A percentile compares a stretch with the other conserved stretches of the same genome.
These are phyloP conservation scores for Tolypocladium guangdongense DNA, from an alignment of 2,329 filamentous ascomycete genomes.

Conservation along the genomic window DNA sequence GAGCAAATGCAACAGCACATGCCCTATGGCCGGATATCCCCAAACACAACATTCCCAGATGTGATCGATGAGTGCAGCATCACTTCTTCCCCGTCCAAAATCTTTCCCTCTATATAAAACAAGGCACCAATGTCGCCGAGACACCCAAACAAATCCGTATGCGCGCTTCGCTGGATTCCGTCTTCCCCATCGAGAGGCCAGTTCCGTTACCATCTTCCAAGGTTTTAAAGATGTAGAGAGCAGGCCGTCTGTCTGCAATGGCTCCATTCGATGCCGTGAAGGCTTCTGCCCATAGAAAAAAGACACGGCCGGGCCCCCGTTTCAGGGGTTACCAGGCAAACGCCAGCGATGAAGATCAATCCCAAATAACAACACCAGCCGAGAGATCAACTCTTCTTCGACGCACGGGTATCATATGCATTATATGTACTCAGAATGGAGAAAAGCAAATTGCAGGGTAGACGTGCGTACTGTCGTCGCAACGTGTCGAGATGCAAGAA, in stretches of 20 bases:
- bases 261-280: background rate
- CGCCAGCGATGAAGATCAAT: background rate
- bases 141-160: background rate
- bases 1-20: background rate
- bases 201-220: background rate
- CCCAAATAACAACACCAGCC: background rate
- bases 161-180: background rate
- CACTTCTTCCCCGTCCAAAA: background rate
- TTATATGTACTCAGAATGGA: conserved; percentile 6
- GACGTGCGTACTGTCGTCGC: background rate
- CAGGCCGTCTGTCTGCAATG: background rate
- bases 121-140: background rate
- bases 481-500: background rate
- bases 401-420: conserved; percentile 12
- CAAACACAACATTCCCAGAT: background rate
- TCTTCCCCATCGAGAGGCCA: background rate
- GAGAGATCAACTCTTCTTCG: background rate
- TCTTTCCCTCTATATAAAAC: background rate
- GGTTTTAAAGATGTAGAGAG: background rate
- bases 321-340: background rate
- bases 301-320: background rate
- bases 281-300: background rate
- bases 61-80: background rate
- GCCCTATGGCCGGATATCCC: background rate
- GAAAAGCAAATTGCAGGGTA: background rate